Percentiles rank a stretch among this genome's conserved stretches.
These are phyloP conservation scores for Leptographium radiaticola DNA, from an alignment of 2,329 filamentous ascomycete genomes.

Conservation along the genomic window DNA sequence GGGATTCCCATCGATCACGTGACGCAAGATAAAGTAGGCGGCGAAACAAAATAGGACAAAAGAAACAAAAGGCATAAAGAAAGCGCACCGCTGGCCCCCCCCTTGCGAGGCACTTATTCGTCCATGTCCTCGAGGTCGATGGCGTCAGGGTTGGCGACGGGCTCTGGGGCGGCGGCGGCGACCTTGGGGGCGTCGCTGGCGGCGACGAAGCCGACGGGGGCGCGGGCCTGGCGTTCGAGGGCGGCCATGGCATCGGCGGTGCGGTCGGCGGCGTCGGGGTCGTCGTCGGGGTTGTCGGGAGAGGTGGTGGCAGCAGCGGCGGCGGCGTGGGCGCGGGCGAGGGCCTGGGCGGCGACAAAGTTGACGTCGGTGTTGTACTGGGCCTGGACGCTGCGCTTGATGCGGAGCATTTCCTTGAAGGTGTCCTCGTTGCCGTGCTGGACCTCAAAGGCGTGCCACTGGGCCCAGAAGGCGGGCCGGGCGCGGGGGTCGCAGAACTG, in stretches of 20 bases:
- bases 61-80: constrained; percentile 3
- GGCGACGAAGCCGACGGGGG: constrained; percentile 82
- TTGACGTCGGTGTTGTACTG: constrained; percentile 99
- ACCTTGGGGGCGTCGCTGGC: constrained; percentile 56
- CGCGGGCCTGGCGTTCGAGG: constrained; percentile 75
- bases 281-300: constrained; percentile 29
- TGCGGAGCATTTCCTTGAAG: constrained; percentile 96
- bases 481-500: constrained; percentile 96
- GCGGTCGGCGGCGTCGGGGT: constrained; percentile 29
- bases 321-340: constrained; percentile 60
- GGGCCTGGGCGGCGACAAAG: constrained; percentile 91
- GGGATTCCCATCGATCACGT: too few species aligned
- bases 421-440: constrained; percentile 98
- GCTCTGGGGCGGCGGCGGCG: constrained; percentile 28
- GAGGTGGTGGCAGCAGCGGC: constrained; percentile 12
- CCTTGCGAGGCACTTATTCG: constrained; percentile 22
- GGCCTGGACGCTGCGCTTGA: constrained; percentile 93
- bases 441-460: constrained; percentile 96
- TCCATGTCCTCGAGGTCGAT: constrained; percentile 69
- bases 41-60: neutral
- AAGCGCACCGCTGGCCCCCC: neutral
- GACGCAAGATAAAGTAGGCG: neutral
- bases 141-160: constrained; percentile 65
- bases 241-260: constrained; percentile 76
- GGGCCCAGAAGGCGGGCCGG: constrained; percentile 81